These are phyloP conservation scores for Aphanomyces euteiches DNA, from an alignment of 352 stramenopile species.

Conservation along the genomic window DNA sequence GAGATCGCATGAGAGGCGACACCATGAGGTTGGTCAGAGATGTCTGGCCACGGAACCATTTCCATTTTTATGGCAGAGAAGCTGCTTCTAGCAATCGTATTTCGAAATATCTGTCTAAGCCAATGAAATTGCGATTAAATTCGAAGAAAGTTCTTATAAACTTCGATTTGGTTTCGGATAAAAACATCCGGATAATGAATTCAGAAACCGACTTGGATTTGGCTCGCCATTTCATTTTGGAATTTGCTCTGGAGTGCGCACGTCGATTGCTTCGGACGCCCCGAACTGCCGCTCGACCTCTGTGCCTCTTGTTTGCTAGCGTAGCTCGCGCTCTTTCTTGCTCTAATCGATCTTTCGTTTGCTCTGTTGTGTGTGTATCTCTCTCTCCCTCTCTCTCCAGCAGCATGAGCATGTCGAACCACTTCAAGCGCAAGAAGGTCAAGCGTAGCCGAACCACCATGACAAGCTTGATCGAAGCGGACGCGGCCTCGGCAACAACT, in stretches of 20 bases:
- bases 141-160: no score
- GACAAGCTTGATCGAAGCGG: not conserved
- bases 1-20: no score
- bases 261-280: not conserved
- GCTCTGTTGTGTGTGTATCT: conserved; percentile 22
- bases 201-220: conserved; percentile 28
- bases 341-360: conserved; percentile 15
- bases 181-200: conserved; percentile 22
- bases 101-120: no score
- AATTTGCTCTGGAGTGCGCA: conserved; percentile 30
- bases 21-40: no score
- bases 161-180: not conserved
- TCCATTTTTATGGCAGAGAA: no score
- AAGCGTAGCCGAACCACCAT: conserved; percentile 28
- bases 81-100: no score
- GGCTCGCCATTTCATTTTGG: conserved; percentile 30
- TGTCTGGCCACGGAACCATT: no score
- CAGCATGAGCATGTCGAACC: conserved; percentile 18
- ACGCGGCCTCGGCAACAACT: not conserved
- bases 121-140: no score
- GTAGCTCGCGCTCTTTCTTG: conserved; percentile 11
- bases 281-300: no score
- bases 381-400: not conserved
- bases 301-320: conserved; percentile 4
- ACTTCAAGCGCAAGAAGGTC: conserved; percentile 31